Evolutionary conservation across 495 filamentous ascomycete genomes (phyloP), one percentile per base, ranked within the genome.

Genomic region (Tuber brumale): DNA sequence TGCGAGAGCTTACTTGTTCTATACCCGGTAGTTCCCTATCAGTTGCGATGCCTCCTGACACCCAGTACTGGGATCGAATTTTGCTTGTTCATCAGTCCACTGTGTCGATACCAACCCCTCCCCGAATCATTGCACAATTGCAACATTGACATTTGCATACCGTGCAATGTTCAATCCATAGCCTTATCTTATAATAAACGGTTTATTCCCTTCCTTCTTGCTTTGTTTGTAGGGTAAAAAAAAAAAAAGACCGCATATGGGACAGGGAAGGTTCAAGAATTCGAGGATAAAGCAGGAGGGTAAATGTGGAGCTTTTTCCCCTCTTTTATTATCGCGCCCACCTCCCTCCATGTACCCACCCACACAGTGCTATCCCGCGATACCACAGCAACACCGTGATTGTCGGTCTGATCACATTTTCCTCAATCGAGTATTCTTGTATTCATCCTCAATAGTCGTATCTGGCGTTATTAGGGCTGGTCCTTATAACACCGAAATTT

Each of bases 11-110:
- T 35, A 66, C 31, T 18, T 66, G 57, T 66, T 66, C 57, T 19
- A 66, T 66, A 66, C 31, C 57, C 57, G 57, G 27, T 35, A 66
- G 57, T 66, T 66, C 57, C 57, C 27, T 66, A 66, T 66, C 57
- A 66, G 57, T 12, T 66, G 57, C 27, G 10, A 27, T 35, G 14
- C 31, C 57, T 66, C 57, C 35, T 7, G 57, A 66, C 57, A 35
- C 27, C 31, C 57, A 66, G 27, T 66, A 31, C 35, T 66, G 57
- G 57, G 57, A 66, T 66, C 57, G 57, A 27, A 66, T 35, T 66
- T 66, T 66, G 27, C 57, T 66, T 66, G 57, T 66, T 66, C 57
- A 66, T 66, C 57, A 66, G 57, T 66, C 57, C 57, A 66, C 12
- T 10, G 18, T 31, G 27, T 35, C 57, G 31, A 35, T 66, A 35